Percentiles rank a stretch among this genome's conserved stretches.
Evolutionary conservation across 208 protist genomes (phyloP).

Genomic region (Wallacemonas collosoma): DNA sequence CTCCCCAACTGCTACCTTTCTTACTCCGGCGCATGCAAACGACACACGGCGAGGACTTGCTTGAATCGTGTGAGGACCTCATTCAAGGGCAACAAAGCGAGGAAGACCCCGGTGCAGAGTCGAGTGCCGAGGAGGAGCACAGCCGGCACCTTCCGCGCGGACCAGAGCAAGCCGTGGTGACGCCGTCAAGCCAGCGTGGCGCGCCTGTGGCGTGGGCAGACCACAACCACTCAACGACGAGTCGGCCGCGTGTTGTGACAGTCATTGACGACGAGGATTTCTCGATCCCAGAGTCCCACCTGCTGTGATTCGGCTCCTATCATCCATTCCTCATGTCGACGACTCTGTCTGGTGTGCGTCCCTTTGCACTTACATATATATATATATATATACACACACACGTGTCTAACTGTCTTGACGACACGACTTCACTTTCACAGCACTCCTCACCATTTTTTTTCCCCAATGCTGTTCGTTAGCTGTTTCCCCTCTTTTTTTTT

Average conservation of each 20-base stretch:
- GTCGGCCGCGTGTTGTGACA: slow-evolving; percentile 1
- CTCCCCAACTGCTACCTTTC: slow-evolving; percentile 1
- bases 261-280: slow-evolving; percentile 7
- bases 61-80: slow-evolving; percentile 11
- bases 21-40: background rate
- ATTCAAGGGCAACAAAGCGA: background rate
- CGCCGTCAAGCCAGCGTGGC: background rate
- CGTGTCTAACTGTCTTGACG: background rate
- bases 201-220: slow-evolving; percentile 1
- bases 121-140: slow-evolving; percentile 2
- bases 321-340: background rate
- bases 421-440: background rate
- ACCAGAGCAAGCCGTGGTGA: background rate
- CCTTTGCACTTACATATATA: background rate
- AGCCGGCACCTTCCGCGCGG: background rate
- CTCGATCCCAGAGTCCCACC: background rate
- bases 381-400: slow-evolving; percentile 13
- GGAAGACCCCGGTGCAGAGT: background rate
- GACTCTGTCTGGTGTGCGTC: background rate
- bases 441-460: background rate
- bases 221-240: slow-evolving; percentile 12
- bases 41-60: background rate
- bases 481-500: slow-evolving; percentile 2
- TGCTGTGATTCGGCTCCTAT: background rate
- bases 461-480: background rate